phyloP scores from a whole-genome alignment of 306 rosid genomes.

The Rosa multiflora region DNA sequence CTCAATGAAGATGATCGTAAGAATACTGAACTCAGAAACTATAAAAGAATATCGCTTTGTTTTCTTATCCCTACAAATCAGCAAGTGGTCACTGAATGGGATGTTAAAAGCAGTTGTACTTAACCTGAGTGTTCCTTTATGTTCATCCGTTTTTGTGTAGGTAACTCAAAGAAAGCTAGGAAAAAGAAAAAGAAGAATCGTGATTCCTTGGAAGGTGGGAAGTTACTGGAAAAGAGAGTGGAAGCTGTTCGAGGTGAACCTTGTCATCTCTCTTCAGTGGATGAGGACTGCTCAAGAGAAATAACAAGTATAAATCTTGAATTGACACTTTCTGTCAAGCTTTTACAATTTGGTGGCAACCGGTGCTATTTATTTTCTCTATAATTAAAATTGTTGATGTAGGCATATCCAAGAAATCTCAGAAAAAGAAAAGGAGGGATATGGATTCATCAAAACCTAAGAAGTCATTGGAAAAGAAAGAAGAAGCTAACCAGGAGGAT shows the following conservation, averaged over 20 bases:
- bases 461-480: constrained; percentile 21
- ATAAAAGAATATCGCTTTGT: constrained; percentile 14
- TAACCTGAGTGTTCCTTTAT: neutral
- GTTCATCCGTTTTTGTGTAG: constrained; percentile 38
- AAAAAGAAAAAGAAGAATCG: constrained; percentile 41
- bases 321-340: neutral
- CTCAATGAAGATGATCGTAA: constrained; percentile 10
- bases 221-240: constrained; percentile 28
- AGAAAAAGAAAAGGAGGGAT: constrained; percentile 41
- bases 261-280: constrained; percentile 39
- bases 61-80: neutral
- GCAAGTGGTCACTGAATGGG: constrained; percentile 6
- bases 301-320: constrained; percentile 43
- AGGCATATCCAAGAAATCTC: constrained; percentile 37
- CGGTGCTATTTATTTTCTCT: constrained; percentile 8
- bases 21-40: constrained; percentile 17
- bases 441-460: constrained; percentile 5
- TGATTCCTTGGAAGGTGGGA: constrained; percentile 22
- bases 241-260: constrained; percentile 30
- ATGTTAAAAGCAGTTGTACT: constrained; percentile 7
- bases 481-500: constrained; percentile 17
- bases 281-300: constrained; percentile 53
- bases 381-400: neutral
- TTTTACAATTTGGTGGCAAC: neutral
- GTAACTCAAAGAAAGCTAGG: constrained; percentile 48